Evolutionary conservation across 2,329 filamentous ascomycete genomes (phyloP).

Genomic region (Sarocladium strictum): DNA sequence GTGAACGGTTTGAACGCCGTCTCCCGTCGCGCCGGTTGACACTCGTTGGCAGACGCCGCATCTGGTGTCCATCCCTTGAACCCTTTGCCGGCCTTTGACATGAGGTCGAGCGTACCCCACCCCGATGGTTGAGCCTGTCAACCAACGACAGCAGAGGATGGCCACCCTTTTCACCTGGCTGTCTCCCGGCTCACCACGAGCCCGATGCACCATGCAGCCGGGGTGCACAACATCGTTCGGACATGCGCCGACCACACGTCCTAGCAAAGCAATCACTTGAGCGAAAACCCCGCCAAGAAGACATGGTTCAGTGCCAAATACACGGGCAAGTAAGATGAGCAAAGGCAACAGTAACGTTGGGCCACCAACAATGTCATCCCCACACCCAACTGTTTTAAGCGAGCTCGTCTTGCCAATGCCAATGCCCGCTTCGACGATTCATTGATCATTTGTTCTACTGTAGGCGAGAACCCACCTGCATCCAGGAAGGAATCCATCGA

Average conservation of each 20-base stretch:
- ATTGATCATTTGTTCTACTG: too few relatives aligned
- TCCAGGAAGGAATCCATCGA: too few relatives aligned
- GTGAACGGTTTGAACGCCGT: too few relatives aligned
- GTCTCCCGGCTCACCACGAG: not conserved
- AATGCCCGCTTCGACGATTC: not conserved
- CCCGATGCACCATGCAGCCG: not conserved
- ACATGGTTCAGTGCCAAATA: too few relatives aligned
- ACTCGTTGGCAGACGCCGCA: not conserved
- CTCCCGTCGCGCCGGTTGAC: not conserved
- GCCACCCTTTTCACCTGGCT: not conserved
- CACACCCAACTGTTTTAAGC: not conserved
- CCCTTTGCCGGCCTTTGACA: not conserved
- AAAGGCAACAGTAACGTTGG: not conserved
- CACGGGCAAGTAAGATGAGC: not conserved
- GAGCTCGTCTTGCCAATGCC: not conserved
- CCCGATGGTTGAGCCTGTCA: not conserved
- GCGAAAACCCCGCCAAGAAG: too few relatives aligned
- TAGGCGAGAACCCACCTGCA: too few relatives aligned
- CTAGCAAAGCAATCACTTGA: too few relatives aligned
- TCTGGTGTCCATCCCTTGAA: not conserved
- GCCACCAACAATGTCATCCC: not conserved
- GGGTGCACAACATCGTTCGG: too few relatives aligned
- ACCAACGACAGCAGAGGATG: not conserved
- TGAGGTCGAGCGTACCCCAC: not conserved
- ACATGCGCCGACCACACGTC: too few relatives aligned